Base-by-base conservation (phyloP, 176 grass and related monocot genomes). In the Hsuehochloa calcarea region DNA sequence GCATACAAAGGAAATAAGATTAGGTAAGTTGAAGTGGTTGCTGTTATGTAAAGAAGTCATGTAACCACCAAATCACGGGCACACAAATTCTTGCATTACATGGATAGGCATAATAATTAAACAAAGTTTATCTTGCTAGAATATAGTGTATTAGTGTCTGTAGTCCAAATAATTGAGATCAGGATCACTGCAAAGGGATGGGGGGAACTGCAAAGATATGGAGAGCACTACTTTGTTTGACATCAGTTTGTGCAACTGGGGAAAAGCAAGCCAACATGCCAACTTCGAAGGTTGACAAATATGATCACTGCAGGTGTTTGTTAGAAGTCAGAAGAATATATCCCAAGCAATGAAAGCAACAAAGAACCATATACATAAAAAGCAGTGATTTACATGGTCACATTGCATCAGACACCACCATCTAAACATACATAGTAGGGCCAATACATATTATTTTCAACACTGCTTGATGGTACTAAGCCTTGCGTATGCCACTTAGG, bases 341-440 rank as follows among this genome's bases (percentile, higher is more conserved):
- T 78, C 54, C 54, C 10, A 70, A 80, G 55, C 50, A 89, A 59
- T 25, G 26, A 85, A 44, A 67, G 77, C 26, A 74, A 20, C 43
- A 71, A 38, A 17, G 8, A 79, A 63, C 20, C 16, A 4, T 40
- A 64, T n/a, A 3, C 9, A 25, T 72, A 47, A 35, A 71, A 62
- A 39, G 20, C 8, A 35, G 22, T n/a, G 56, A 80, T 39, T 20
- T 56, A 25, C 76, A 68, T 69, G 69, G 77, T 85, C 77, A 81
- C 7, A 85, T 85, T 43, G 61, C 15, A 85, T 55, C n/a, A 51
- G 12, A 75, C 6, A 38, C 14, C 27, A 47, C 16, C 31, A 80
- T 85, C 50, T 40, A 76, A 76, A 26, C 27, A 58, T 45, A 47
- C 16, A 62, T 27, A 63, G 45, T 45, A 35, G 1, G 39, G 3